Evolutionary conservation across 805 yeast genomes (phyloP), one percentile per base, ranked within the genome.

Genomic region (Isabelozyma gotoi): DNA sequence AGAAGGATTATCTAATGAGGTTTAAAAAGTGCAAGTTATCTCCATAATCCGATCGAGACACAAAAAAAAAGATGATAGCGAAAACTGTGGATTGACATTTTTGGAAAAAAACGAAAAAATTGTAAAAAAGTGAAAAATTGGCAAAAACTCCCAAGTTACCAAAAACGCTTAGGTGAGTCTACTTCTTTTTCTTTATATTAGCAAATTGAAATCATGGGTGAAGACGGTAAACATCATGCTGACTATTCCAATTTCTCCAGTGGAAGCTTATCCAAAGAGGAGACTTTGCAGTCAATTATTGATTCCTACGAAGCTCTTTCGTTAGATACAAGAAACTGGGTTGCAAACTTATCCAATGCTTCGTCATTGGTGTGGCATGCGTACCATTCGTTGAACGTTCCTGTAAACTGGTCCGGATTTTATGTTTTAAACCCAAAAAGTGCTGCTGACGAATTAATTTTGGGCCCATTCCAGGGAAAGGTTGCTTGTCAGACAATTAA

Each of bases 381-480:
- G 8, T 92, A 88, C 63, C 84, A 78, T 43, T 76, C 88, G 0
- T 59, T 87, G 18, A 63, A 64, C 2, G 52, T 63, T 11, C 68
- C 69, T 0, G 87, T 91, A 8, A 92, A 92, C 62, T 92, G 99
- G 99, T 81, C 96, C 0, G 99, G 99, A 0, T 90, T 94, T 61
- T 92, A 92, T 56, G 79, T 87, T 1, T 51, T 73, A 14, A 74
- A 79, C 42, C 62, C 69, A 2, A 55, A 60, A 10, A 60, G 56
- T 19, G 38, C 21, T n/a, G 38, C 52, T 1, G 38, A 60, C 1
- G 81, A 76, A 55, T 69, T 94, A 40, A 74, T 88, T 17, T 69
- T 92, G 32, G 99, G 95, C 0, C 99, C 99, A 11, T 92, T 92
- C 63, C 96, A 88, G 63, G 99, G 99, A 4, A 89, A 89, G 62